Conservation (phyloP, 441 rosid genomes). For the Manihot esculenta region DNA sequence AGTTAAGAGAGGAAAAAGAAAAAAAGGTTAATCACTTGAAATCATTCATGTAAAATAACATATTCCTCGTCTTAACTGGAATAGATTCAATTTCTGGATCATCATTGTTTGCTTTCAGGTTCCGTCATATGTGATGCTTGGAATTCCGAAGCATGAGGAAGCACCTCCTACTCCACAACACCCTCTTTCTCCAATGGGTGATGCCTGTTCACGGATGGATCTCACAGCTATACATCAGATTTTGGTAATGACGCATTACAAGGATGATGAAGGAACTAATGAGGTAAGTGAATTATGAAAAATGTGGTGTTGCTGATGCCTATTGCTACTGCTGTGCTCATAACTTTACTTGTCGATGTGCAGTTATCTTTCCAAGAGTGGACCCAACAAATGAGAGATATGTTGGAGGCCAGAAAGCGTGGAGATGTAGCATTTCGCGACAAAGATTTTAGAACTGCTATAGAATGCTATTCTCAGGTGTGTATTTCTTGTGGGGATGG, state of each 20-base stretch:
- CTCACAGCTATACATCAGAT: slow-evolving; percentile 91
- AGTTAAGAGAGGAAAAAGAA: too few relatives aligned
- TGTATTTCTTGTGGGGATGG: slow-evolving; percentile 8
- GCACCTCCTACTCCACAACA: slow-evolving; percentile 77
- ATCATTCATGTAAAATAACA: too few relatives aligned
- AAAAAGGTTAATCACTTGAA: too few relatives aligned
- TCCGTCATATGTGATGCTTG: slow-evolving; percentile 74
- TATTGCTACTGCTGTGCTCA: slow-evolving; percentile 13
- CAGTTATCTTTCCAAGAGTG: slow-evolving; percentile 96
- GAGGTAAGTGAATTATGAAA: slow-evolving; percentile 49
- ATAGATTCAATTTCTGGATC: slow-evolving; percentile 22
- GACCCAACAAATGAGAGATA: slow-evolving; percentile 92
- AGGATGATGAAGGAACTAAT: slow-evolving; percentile 84
- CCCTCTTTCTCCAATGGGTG: slow-evolving; percentile 85
- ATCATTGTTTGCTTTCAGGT: slow-evolving; percentile 41
- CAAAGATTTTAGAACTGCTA: slow-evolving; percentile 68
- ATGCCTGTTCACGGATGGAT: slow-evolving; percentile 81
- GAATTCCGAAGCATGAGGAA: slow-evolving; percentile 77
- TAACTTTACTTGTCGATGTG: slow-evolving; percentile 18
- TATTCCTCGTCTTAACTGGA: background rate
- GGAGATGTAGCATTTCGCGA: slow-evolving; percentile 85
- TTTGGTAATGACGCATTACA: slow-evolving; percentile 75
- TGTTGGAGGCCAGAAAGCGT: slow-evolving; percentile 83
- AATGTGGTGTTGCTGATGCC: slow-evolving; percentile 3
- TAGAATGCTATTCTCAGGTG: slow-evolving; percentile 85